A percentile compares a stretch with the other conserved stretches of the same genome.
Conservation (phyloP, 768 basidiomycete species). For the Trametes villosa region DNA sequence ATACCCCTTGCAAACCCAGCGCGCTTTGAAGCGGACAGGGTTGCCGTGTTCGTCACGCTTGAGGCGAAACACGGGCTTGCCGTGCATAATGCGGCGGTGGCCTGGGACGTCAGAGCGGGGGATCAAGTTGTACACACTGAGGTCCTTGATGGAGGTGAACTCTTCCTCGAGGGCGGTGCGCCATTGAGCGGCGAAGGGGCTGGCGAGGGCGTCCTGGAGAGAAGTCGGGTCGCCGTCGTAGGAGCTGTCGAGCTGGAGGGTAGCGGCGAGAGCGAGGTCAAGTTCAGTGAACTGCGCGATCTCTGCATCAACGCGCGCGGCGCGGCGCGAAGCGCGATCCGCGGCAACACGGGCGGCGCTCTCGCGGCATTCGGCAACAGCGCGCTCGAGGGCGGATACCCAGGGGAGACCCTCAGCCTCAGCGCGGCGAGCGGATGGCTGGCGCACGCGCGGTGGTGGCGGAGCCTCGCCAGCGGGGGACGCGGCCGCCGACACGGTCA, state of each 20-base stretch:
- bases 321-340: constrained; percentile 15
- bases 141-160: constrained; percentile 17
- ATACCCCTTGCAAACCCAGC: constrained; percentile 47
- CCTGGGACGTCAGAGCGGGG: constrained; percentile 25
- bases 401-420: constrained; percentile 9
- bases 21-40: constrained; percentile 37
- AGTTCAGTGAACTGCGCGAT: neutral
- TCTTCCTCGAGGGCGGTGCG: constrained; percentile 29
- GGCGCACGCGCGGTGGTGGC: neutral
- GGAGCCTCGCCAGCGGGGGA: too few species aligned
- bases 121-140: constrained; percentile 29
- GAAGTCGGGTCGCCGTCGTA: constrained; percentile 28
- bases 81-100: constrained; percentile 8
- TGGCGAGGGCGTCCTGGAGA: constrained; percentile 26
- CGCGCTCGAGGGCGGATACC: neutral
- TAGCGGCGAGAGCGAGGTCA: constrained; percentile 22
- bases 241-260: constrained; percentile 20
- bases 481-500: too few species aligned
- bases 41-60: constrained; percentile 30
- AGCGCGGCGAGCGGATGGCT: constrained; percentile 19
- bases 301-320: neutral
- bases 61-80: constrained; percentile 33
- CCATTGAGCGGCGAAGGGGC: constrained; percentile 28
- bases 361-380: constrained; percentile 12
- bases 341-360: constrained; percentile 14